These are phyloP conservation scores for Paraphoma chrysanthemicola DNA, from an alignment of 2,329 filamentous ascomycete species.

Conservation along the genomic window DNA sequence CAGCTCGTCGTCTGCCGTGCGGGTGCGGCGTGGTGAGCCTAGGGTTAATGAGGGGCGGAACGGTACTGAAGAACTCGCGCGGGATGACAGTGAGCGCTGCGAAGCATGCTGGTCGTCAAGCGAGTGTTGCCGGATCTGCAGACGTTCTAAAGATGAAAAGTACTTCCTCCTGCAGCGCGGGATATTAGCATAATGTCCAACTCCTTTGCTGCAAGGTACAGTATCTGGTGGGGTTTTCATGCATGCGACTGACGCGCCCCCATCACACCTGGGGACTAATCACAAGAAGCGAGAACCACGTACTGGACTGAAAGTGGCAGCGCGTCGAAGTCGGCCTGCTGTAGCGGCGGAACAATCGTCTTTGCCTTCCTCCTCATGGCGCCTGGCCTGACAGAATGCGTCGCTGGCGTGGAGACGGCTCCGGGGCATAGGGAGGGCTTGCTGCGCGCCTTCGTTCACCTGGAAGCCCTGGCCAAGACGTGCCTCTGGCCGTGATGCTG, in stretches of 20 bases:
- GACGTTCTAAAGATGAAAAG: slow-evolving; percentile 75
- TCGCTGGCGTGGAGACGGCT: not conserved
- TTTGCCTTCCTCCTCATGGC: slow-evolving; percentile 39
- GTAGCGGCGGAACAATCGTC: slow-evolving; percentile 30
- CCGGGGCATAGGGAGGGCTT: not conserved
- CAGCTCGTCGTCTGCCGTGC: slow-evolving; percentile 42
- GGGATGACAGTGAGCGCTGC: slow-evolving; percentile 34
- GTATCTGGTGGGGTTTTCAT: slow-evolving; percentile 23
- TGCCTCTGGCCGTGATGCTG: slow-evolving; percentile 10
- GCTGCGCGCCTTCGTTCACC: not conserved
- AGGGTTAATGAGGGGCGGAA: slow-evolving; percentile 27
- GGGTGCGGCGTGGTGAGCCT: slow-evolving; percentile 34
- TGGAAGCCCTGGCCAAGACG: slow-evolving; percentile 14
- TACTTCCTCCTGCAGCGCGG: slow-evolving; percentile 63
- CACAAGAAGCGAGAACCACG: slow-evolving; percentile 26
- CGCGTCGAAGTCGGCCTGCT: slow-evolving; percentile 50
- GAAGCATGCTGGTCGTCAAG: slow-evolving; percentile 31
- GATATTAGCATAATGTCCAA: slow-evolving; percentile 27
- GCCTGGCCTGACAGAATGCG: slow-evolving; percentile 12
- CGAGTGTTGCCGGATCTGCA: slow-evolving; percentile 66
- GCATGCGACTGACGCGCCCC: slow-evolving; percentile 35
- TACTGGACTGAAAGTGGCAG: slow-evolving; percentile 54
- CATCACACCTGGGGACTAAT: slow-evolving; percentile 24
- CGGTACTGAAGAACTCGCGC: slow-evolving; percentile 25
- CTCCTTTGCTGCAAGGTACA: slow-evolving; percentile 37